Evolutionary conservation across 2,329 filamentous ascomycete species (phyloP), one percentile per base, ranked within the genome.

Genomic region (Alternaria arbusti): DNA sequence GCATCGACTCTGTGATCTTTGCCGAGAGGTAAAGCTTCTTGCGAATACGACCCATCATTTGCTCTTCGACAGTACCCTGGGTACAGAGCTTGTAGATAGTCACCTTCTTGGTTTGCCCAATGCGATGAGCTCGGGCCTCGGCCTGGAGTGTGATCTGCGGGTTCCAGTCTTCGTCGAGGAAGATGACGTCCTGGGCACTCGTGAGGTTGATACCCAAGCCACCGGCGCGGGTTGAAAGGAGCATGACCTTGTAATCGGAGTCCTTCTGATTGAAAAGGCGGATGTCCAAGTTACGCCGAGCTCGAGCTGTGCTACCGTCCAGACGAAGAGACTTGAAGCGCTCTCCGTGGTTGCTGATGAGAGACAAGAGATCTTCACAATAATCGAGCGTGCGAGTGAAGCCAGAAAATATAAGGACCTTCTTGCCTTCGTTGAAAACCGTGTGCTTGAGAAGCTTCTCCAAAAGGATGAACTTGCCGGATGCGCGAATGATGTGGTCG

Each of bases 11-110:
- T 0, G 86, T 88, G 17, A 89, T 86, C 69, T 88, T 89, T 0
- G 85, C 82, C 0, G 86, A 88, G 0, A 89, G 79, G 64, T 89
- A 89, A 0, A 89, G 78, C 75, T 89, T 90, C 80, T 89, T 89
- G 7, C 83, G 81, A n/a, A 88, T 85, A 1, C 86, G 79, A 0
- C 85, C 82, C 73, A 86, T 82, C 84, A 88, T 88, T 61, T 88
- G 86, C 64, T 87, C 85, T 64, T 88, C 86, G 0, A 88, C 84
- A 0, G 86, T 88, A 1, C 86, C 86, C 57, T 84, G 84, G 0
- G 86, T 85, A 63, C 85, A 86, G 0, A 88, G 76, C 66, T 87
- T 86, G 74, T 87, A 87, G 8, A 88, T 80, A 0, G 84, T 86
- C 0, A 87, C 86, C 13, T 83, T 82, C 57, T 84, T 80, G 0